Evolutionary conservation across 345 rosid genomes (phyloP).

Genomic region (Punica granatum): DNA sequence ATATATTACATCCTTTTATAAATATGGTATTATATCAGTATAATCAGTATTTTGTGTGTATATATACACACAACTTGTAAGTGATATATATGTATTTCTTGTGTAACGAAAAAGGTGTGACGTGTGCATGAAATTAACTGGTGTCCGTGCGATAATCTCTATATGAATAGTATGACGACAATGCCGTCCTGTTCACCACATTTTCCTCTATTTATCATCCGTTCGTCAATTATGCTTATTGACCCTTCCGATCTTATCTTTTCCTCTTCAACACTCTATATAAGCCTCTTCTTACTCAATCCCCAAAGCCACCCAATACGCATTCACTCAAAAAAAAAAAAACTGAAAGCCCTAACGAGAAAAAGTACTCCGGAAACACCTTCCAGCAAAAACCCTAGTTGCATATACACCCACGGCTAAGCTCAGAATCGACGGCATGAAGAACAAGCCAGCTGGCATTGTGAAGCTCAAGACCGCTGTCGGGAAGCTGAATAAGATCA

Average conservation of each 20-base stretch:
- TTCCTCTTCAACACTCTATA: not conserved
- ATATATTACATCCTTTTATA: no score
- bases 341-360: not conserved
- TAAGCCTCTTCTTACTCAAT: not conserved
- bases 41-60: no score
- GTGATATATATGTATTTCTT: no score
- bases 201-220: not conserved
- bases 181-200: not conserved
- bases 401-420: conserved; percentile 14
- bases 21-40: no score
- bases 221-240: not conserved
- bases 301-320: not conserved
- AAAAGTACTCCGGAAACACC: not conserved
- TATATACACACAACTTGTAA: no score
- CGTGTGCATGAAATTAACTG: no score
- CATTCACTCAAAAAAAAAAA: not conserved
- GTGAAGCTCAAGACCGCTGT: conserved; percentile 23
- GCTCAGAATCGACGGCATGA: conserved; percentile 7
- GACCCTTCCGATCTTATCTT: conserved; percentile 1
- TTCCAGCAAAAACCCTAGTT: not conserved
- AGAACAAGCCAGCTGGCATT: conserved; percentile 19
- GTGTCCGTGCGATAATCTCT: not conserved
- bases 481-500: conserved; percentile 23
- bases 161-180: not conserved
- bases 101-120: no score